Conservation (phyloP, 306 rosid genomes). For the Potentilla sterilis region DNA sequence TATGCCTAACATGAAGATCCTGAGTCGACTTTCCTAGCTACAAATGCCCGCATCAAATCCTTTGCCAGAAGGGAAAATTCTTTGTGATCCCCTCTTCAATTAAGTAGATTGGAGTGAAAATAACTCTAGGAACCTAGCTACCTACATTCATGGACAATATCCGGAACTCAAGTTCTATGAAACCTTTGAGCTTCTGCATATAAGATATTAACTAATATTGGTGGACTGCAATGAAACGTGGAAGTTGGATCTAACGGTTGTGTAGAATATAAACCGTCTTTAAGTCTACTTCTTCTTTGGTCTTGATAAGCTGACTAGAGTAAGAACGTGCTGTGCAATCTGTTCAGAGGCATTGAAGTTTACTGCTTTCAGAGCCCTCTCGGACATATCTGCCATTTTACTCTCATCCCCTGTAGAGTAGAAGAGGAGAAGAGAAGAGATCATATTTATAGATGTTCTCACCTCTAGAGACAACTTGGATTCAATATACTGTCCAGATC, state of each 20-base stretch:
- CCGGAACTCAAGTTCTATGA: background rate
- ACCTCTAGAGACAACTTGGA: background rate
- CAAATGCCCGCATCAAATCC: background rate
- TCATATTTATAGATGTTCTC: background rate
- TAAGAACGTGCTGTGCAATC: slow-evolving; percentile 57
- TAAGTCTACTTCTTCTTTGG: slow-evolving; percentile 15
- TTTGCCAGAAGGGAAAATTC: background rate
- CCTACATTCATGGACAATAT: slow-evolving; percentile 9
- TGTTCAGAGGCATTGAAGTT: slow-evolving; percentile 55
- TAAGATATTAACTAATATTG: background rate
- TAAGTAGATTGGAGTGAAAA: background rate
- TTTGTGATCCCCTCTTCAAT: background rate
- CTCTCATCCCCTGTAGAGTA: slow-evolving; percentile 50
- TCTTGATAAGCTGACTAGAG: slow-evolving; percentile 39
- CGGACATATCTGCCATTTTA: slow-evolving; percentile 68
- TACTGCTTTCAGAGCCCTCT: slow-evolving; percentile 69
- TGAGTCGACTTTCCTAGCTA: background rate
- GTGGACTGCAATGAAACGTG: background rate
- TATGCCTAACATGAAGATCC: background rate
- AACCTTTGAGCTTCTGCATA: slow-evolving; percentile 3
- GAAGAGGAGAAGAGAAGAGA: background rate
- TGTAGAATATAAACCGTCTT: background rate
- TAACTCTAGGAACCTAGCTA: background rate
- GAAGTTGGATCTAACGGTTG: background rate
- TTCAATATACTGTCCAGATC: background rate